These are phyloP conservation scores for Fonsecaea erecta DNA, from an alignment of 2,329 filamentous ascomycete genomes.

Conservation along the genomic window DNA sequence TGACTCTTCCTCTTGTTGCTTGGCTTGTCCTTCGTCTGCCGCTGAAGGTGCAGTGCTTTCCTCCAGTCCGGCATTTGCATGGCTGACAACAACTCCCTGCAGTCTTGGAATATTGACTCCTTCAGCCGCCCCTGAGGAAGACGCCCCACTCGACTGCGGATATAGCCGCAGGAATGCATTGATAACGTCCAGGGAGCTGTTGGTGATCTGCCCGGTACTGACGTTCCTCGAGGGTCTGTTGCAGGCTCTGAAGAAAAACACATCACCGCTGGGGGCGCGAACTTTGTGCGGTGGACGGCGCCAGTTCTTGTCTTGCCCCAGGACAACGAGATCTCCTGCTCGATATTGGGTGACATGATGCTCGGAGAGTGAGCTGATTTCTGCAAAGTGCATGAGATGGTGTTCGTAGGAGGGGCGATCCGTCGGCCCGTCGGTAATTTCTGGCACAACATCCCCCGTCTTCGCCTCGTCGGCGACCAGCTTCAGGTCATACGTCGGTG, in stretches of 20 bases:
- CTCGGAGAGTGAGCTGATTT: slow-evolving; percentile 4
- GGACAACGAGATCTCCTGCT: slow-evolving; percentile 7
- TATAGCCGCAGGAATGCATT: slow-evolving; percentile 15
- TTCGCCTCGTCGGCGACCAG: not conserved
- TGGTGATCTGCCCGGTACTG: slow-evolving; percentile 10
- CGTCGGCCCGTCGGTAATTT: slow-evolving; percentile 9
- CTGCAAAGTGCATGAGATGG: slow-evolving; percentile 5
- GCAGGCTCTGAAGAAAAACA: slow-evolving; percentile 8
- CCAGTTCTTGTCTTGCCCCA: slow-evolving; percentile 19
- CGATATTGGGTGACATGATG: slow-evolving; percentile 1
- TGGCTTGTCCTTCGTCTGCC: not conserved
- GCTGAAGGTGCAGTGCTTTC: not conserved
- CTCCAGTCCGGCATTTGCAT: not conserved
- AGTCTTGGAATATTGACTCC: slow-evolving; percentile 14
- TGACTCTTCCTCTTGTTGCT: not conserved
- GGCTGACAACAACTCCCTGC: slow-evolving; percentile 16
- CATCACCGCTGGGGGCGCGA: slow-evolving; percentile 1
- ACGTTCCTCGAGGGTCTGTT: not conserved
- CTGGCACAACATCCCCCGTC: slow-evolving; percentile 8
- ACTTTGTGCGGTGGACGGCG: slow-evolving; percentile 15
- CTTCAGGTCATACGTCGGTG: slow-evolving; percentile 19
- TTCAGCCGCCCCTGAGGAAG: not conserved
- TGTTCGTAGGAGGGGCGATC: slow-evolving; percentile 18
- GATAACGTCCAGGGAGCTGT: slow-evolving; percentile 15
- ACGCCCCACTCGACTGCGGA: not conserved